phyloP scores from a whole-genome alignment of 345 rosid species.

The Gossypium arboreum region DNA sequence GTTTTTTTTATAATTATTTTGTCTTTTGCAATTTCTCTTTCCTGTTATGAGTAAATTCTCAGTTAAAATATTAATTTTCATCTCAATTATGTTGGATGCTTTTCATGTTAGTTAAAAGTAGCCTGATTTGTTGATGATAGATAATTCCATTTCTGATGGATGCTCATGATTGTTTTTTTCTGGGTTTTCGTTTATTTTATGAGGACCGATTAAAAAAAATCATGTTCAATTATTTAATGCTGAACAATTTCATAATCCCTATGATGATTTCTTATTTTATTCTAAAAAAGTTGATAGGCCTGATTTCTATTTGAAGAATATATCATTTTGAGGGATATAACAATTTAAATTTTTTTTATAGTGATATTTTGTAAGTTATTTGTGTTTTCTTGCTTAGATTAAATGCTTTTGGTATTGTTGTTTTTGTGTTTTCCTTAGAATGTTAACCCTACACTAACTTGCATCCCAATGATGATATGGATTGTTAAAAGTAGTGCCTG shows the following conservation, averaged over 20 bases:
- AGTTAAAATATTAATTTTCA: not conserved
- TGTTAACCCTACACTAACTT: not conserved
- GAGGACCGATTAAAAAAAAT: not conserved
- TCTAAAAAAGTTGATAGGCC: constrained; percentile 6
- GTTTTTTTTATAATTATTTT: no score
- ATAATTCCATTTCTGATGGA: not conserved
- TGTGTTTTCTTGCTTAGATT: not conserved
- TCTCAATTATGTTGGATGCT: not conserved
- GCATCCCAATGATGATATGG: constrained; percentile 4
- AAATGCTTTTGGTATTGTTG: not conserved
- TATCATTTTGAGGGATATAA: not conserved
- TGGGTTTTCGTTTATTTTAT: not conserved
- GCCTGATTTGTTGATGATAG: not conserved
- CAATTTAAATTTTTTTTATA: not conserved
- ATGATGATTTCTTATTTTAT: not conserved
- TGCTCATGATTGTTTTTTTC: not conserved
- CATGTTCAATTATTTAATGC: not conserved
- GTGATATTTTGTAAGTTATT: not conserved
- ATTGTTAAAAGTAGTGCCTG: constrained; percentile 4
- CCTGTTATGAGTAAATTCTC: not conserved
- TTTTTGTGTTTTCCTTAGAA: no score
- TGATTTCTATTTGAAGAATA: not conserved
- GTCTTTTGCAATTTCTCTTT: not conserved
- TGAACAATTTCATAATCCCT: not conserved
- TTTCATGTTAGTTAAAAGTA: constrained; percentile 3